Percentiles rank a stretch among this genome's conserved stretches.
These are phyloP conservation scores for Scedosporium boydii DNA, from an alignment of 2,329 filamentous ascomycete genomes.

Conservation along the genomic window DNA sequence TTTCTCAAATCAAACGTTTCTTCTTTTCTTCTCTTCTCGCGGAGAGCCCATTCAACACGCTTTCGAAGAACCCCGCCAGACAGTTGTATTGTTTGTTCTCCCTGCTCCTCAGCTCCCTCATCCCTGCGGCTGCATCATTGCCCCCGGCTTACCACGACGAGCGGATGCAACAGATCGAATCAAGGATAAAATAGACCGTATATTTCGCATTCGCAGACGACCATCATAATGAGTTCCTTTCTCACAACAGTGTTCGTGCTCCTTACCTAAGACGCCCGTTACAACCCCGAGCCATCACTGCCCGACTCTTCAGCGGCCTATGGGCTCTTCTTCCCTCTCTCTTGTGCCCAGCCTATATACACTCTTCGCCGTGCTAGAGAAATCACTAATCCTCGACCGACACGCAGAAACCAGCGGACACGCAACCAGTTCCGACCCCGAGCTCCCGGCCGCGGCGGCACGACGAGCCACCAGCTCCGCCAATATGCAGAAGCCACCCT, in stretches of 20 bases:
- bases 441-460: conserved; percentile 74
- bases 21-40: too few species aligned
- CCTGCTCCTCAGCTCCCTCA: not conserved
- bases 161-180: not conserved
- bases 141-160: not conserved
- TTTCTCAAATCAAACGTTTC: not conserved
- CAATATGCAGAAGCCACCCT: conserved; percentile 98
- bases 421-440: conserved; percentile 88
- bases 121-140: not conserved
- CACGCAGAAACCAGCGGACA: conserved; percentile 68
- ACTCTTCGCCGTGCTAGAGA: not conserved
- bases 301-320: not conserved
- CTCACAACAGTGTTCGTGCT: conserved; percentile 2
- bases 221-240: not conserved
- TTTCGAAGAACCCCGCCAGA: not conserved
- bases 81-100: conserved; percentile 1
- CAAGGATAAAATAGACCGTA: not conserved
- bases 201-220: not conserved
- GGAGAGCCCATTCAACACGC: too few species aligned
- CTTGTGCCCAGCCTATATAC: too few species aligned
- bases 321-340: not conserved
- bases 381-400: not conserved
- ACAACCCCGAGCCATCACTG: not conserved
- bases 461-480: conserved; percentile 80
- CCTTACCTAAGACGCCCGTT: too few species aligned